Evolutionary conservation across 176 grass and related monocot genomes (phyloP).

Genomic region (Cocos nucifera): DNA sequence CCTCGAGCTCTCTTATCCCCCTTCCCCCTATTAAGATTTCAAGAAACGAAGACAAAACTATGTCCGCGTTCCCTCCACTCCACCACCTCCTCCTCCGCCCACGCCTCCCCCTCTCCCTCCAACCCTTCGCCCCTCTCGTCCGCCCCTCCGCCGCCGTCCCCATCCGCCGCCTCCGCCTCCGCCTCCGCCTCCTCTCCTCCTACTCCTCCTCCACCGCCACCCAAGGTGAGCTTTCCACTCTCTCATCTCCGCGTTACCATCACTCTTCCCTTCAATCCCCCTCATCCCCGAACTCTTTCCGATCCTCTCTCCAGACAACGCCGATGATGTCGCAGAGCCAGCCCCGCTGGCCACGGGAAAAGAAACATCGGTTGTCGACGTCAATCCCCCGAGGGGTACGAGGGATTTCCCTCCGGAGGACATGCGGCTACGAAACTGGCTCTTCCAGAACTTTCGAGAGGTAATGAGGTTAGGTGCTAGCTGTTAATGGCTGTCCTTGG

Average conservation of each 20-base stretch:
- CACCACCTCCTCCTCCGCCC: constrained; percentile 31
- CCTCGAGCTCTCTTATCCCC: no score
- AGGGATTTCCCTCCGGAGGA: constrained; percentile 80
- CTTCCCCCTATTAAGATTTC: no score
- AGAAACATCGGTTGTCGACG: constrained; percentile 31
- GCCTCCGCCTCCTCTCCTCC: constrained; percentile 1
- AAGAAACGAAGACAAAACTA: neutral
- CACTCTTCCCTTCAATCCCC: no score
- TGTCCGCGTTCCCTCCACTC: constrained; percentile 27
- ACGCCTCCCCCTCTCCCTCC: constrained; percentile 9
- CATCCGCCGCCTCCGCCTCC: constrained; percentile 7
- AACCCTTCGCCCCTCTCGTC: constrained; percentile 3
- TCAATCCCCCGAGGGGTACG: constrained; percentile 83
- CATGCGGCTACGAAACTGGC: constrained; percentile 82
- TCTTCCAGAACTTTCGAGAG: constrained; percentile 79
- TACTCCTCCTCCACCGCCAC: constrained; percentile 9
- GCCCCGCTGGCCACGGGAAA: neutral
- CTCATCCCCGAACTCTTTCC: no score
- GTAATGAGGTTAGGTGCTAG: constrained; percentile 9
- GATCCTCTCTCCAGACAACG: constrained; percentile 17
- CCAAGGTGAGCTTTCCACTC: constrained; percentile 19
- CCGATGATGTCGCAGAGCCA: constrained; percentile 5
- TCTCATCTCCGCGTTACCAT: neutral
- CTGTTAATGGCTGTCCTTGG: neutral
- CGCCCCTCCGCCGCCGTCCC: constrained; percentile 5